phyloP scores from a whole-genome alignment of 305 asterid species.

The Fraxinus paxiana region DNA sequence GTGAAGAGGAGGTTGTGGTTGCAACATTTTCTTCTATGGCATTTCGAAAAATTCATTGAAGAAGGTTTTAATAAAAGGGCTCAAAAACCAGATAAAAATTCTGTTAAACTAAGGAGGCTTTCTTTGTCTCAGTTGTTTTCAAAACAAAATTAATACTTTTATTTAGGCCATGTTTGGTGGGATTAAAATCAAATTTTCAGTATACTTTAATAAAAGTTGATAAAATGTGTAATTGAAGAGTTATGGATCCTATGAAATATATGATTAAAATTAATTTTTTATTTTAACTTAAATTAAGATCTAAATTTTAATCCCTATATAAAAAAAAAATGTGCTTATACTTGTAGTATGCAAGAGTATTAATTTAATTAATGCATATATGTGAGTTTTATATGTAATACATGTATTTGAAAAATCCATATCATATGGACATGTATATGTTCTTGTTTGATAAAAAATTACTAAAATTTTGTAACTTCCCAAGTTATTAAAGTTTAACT shows the following conservation, averaged over 20 bases:
- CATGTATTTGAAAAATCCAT: background rate
- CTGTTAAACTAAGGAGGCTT: background rate
- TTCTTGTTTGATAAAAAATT: background rate
- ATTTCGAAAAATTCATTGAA: background rate
- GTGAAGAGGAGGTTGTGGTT: background rate
- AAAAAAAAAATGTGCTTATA: too few species aligned
- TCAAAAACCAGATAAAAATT: background rate
- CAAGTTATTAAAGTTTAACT: background rate
- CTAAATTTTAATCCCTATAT: too few species aligned
- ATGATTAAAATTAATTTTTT: too few species aligned
- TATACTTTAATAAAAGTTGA: too few species aligned
- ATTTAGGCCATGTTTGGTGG: too few species aligned
- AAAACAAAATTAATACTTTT: background rate
- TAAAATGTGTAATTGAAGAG: too few species aligned
- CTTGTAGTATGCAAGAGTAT: background rate
- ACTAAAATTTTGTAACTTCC: too few species aligned
- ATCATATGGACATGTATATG: background rate
- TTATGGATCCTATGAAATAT: too few species aligned
- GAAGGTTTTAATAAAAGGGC: background rate
- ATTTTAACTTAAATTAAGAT: too few species aligned
- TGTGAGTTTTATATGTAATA: background rate
- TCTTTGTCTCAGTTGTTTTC: background rate
- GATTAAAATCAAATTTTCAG: too few species aligned
- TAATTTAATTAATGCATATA: background rate
- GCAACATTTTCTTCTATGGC: background rate